Conservation (phyloP, 805 yeast genomes). For the Candida corydali region DNA sequence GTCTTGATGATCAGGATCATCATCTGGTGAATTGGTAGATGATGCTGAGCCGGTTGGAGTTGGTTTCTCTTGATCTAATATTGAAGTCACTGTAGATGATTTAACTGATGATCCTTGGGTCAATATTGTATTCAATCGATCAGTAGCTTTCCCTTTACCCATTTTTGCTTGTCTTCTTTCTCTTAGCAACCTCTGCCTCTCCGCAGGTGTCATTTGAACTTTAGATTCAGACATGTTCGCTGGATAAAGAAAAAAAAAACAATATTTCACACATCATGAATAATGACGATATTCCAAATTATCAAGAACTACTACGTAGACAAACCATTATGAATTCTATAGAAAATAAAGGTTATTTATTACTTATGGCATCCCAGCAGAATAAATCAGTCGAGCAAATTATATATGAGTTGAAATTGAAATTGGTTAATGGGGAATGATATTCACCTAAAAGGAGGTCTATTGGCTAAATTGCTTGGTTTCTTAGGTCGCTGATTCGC, state of each 20-base stretch:
- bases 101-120: conserved; percentile 37
- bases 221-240: conserved; percentile 11
- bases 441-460: conserved; percentile 18
- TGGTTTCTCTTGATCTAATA: conserved; percentile 22
- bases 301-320: conserved; percentile 25
- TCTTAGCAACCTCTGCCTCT: conserved; percentile 52
- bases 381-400: conserved; percentile 42
- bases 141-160: conserved; percentile 50
- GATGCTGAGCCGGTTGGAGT: conserved; percentile 2
- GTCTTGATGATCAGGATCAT: conserved; percentile 40
- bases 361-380: conserved; percentile 38
- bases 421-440: conserved; percentile 9
- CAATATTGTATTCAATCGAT: conserved; percentile 45
- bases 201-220: conserved; percentile 43
- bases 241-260: background rate
- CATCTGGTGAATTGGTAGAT: conserved; percentile 16
- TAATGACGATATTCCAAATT: conserved; percentile 11
- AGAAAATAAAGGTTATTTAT: conserved; percentile 34
- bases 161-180: conserved; percentile 66
- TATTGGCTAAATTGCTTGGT: conserved; percentile 6
- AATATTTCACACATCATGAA: background rate
- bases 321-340: conserved; percentile 36
- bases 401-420: conserved; percentile 33
- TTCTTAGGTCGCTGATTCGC: background rate
- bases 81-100: conserved; percentile 26